phyloP scores from a whole-genome alignment of 257 asterid genomes.

The Przewalskia tangutica region DNA sequence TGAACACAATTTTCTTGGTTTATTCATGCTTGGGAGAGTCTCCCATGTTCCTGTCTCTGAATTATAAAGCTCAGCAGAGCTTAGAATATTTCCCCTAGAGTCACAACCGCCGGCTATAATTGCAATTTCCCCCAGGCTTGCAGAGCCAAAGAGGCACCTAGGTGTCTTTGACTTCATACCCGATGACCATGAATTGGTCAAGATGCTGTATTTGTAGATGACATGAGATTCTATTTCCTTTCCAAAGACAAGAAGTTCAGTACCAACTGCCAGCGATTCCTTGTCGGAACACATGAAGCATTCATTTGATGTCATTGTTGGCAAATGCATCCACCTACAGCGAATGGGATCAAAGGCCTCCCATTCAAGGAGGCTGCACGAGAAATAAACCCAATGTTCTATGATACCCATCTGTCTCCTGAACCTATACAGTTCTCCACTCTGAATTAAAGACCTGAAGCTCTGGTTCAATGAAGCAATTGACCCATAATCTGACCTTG shows the following conservation, averaged over 20 bases:
- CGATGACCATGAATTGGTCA: constrained; percentile 25
- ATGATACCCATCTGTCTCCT: constrained; percentile 20
- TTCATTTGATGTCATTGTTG: constrained; percentile 16
- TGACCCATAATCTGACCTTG: constrained; percentile 23
- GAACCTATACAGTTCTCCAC: constrained; percentile 23
- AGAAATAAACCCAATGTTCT: constrained; percentile 38
- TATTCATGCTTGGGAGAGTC: constrained; percentile 59
- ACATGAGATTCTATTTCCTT: constrained; percentile 17
- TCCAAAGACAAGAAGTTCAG: constrained; percentile 37
- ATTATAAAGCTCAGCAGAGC: constrained; percentile 57
- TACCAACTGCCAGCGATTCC: constrained; percentile 37
- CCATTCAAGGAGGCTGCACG: constrained; percentile 28
- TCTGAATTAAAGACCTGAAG: constrained; percentile 27
- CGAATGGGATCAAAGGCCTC: constrained; percentile 32
- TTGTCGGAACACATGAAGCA: constrained; percentile 32
- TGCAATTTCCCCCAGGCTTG: constrained; percentile 67
- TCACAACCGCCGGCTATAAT: constrained; percentile 83
- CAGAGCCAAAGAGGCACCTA: constrained; percentile 58
- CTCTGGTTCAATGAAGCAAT: constrained; percentile 20
- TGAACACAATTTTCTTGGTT: constrained; percentile 65
- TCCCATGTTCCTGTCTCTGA: constrained; percentile 54
- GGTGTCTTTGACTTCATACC: constrained; percentile 19
- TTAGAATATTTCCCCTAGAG: constrained; percentile 39
- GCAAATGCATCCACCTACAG: constrained; percentile 29
- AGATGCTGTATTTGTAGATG: constrained; percentile 22